A percentile compares a stretch with the other conserved stretches of the same genome.
Evolutionary conservation across 129 eudicot genomes (phyloP).

Genomic region (Helianthus tuberosus): DNA sequence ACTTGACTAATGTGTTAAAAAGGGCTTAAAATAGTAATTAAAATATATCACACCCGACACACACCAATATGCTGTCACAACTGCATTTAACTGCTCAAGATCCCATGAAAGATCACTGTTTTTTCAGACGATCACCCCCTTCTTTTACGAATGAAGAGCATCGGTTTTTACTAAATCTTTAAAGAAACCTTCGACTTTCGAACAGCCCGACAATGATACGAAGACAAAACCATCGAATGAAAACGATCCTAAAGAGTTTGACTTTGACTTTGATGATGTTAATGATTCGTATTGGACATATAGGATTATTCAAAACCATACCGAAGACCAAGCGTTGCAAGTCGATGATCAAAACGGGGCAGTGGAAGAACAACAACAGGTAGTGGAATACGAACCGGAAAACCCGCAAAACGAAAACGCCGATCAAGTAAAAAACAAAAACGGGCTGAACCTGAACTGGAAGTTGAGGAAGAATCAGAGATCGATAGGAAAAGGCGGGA

Average conservation of each 20-base stretch:
- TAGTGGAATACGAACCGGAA: conserved; percentile 37
- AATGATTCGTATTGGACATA: conserved; percentile 92
- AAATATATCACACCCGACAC: too few species aligned
- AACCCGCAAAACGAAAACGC: conserved; percentile 43
- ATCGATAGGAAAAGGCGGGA: conserved; percentile 40
- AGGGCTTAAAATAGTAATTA: too few species aligned
- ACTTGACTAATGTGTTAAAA: too few species aligned
- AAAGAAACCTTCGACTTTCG: conserved; percentile 31
- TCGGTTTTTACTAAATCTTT: conserved; percentile 43
- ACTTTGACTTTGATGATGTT: conserved; percentile 60
- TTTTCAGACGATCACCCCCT: conserved; percentile 39
- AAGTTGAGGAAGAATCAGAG: conserved; percentile 41
- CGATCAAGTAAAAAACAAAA: conserved; percentile 43
- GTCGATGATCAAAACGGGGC: conserved; percentile 48
- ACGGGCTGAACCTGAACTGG: conserved; percentile 13
- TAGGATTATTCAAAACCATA: conserved; percentile 63
- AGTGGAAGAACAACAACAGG: conserved; percentile 27
- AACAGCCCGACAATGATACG: conserved; percentile 34
- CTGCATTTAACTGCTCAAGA: conserved; percentile 66
- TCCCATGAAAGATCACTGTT: conserved; percentile 59
- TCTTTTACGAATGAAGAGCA: conserved; percentile 64
- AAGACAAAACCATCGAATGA: conserved; percentile 46
- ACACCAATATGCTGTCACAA: conserved; percentile 63
- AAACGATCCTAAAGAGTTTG: conserved; percentile 43
- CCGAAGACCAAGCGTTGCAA: conserved; percentile 60